Evolutionary conservation across 257 asterid species (phyloP).

Genomic region (Solanum dulcamara): DNA sequence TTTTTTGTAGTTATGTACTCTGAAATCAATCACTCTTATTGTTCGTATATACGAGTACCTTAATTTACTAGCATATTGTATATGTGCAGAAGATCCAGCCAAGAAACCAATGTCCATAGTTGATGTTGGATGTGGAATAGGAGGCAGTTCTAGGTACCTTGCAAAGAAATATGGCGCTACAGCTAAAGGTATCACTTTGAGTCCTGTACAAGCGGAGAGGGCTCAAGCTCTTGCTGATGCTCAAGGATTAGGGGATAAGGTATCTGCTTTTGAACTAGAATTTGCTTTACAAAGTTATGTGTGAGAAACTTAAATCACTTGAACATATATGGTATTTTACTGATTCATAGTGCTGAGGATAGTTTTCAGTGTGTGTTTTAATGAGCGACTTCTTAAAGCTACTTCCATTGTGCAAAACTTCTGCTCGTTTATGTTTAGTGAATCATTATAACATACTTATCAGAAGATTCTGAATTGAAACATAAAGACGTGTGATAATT

Average conservation of each 20-base stretch:
- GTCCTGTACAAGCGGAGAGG: constrained; percentile 97
- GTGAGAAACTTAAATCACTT: not conserved
- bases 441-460: not conserved
- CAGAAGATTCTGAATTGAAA: not conserved
- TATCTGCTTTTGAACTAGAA: not conserved
- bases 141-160: constrained; percentile 85
- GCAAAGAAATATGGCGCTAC: constrained; percentile 65
- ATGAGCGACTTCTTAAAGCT: not conserved
- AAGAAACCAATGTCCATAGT: constrained; percentile 50
- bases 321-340: not conserved
- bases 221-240: constrained; percentile 76
- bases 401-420: not conserved
- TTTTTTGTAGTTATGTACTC: not conserved
- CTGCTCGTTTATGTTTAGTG: not conserved
- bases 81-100: constrained; percentile 32
- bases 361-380: not conserved
- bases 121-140: constrained; percentile 99
- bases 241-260: constrained; percentile 66
- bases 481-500: not conserved
- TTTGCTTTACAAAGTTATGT: not conserved
- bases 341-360: not conserved
- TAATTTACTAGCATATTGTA: not conserved
- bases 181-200: constrained; percentile 72
- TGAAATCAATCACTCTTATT: not conserved
- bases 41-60: not conserved